These are phyloP conservation scores for Cenchrus fungigraminus DNA, from an alignment of 176 grass and related monocot species.

Conservation along the genomic window DNA sequence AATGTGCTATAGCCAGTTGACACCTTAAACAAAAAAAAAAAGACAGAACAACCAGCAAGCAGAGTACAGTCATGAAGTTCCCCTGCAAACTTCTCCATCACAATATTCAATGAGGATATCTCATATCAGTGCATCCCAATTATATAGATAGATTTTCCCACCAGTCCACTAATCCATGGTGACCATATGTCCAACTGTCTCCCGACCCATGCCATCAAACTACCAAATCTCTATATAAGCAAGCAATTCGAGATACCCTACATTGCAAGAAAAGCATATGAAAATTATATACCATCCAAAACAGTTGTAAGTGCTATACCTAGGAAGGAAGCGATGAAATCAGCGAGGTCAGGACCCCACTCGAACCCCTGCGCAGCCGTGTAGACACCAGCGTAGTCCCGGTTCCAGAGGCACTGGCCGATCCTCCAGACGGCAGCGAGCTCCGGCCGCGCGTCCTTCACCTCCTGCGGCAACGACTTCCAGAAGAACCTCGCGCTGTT, in stretches of 20 bases:
- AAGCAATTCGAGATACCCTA: constrained; percentile 8
- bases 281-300: not conserved
- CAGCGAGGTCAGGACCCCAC: constrained; percentile 66
- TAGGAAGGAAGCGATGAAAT: constrained; percentile 68
- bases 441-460: constrained; percentile 79
- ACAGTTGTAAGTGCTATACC: constrained; percentile 39
- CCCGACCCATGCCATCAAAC: not conserved
- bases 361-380: constrained; percentile 58
- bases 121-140: not conserved
- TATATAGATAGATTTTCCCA: not conserved
- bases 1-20: not conserved
- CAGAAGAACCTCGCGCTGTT: constrained; percentile 85
- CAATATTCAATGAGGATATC: constrained; percentile 20
- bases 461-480: constrained; percentile 78
- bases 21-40: not conserved
- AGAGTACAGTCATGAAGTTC: not conserved
- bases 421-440: constrained; percentile 75
- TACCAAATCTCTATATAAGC: not conserved
- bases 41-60: not conserved
- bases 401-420: constrained; percentile 86
- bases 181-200: not conserved
- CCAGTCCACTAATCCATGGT: not conserved
- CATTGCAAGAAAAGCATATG: not conserved
- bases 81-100: not conserved
- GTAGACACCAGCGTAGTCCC: constrained; percentile 75